Base-by-base conservation (phyloP, 2,329 filamentous ascomycete genomes). In the Calonectria multiphialidica region DNA sequence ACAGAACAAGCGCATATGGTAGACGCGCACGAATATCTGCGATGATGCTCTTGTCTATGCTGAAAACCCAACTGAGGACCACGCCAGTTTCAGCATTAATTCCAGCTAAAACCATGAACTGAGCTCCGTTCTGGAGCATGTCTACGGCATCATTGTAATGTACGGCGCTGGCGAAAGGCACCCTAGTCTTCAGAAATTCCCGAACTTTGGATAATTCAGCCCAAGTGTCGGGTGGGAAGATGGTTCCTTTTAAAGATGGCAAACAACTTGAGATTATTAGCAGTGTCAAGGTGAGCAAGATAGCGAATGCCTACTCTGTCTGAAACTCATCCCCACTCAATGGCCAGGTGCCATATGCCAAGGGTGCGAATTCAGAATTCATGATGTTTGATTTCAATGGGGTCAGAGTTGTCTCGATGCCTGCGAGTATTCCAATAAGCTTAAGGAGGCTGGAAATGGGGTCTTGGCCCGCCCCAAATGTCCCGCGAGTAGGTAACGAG, bases 1-100 rank as follows among this genome's bases (percentile, higher is more conserved):
- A 55, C 1, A 82, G 59, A 13, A 82, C 66, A 21, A 81, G 68
- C 4, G 77, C 77, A 12, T 79, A 74, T 1, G 79, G 77, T 1
- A 62, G 74, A 10, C 67, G 67, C 2, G 74, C 65, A 18, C 69
- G 62, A 5, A 81, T 66, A 59, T 81, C 80, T 12, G 72, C 49
- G 33, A 81, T 55, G 40, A 81, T 64, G 21, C 68, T 73, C 13
- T 78, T 75, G 15, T 75, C 61, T 1, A 78, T 59, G 2, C 66
- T 49, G 62, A 78, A 81, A 5, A 78, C 45, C 77, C 79, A 81
- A 40, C 77, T 75, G 1, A 78, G 25, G 8, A 71, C 50, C 7
- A 74, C 72, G 4, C 76, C 75, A 0, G 71, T 40, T 42, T 81
- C 80, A 5, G 65, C 9, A 15, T 77, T 62, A 18, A 69, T 25